These are phyloP conservation scores for Malassezia furfur DNA, from an alignment of 1,284 basidiomycete genomes.

Conservation along the genomic window DNA sequence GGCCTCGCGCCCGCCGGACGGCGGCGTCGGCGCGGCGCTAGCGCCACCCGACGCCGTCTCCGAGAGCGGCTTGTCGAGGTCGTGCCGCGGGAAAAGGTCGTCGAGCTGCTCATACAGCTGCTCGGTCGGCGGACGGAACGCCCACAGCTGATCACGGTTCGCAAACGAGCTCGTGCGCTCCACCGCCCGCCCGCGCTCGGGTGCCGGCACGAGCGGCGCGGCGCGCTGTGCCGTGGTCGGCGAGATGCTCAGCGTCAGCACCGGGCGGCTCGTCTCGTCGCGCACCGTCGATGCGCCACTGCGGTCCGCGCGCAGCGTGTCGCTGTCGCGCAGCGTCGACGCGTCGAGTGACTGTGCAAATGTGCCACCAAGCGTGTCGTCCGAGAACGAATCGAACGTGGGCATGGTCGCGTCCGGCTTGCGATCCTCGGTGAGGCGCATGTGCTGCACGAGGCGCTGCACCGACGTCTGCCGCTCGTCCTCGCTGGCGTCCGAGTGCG, in stretches of 20 bases:
- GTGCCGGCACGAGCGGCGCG: background rate
- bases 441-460: constrained; percentile 10
- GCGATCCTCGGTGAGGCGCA: constrained; percentile 6
- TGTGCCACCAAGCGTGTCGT: constrained; percentile 16
- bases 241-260: constrained; percentile 31
- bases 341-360: constrained; percentile 18
- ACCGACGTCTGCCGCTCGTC: background rate
- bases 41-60: constrained; percentile 63
- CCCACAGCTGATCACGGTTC: constrained; percentile 44
- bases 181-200: constrained; percentile 3
- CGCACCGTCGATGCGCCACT: background rate
- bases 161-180: constrained; percentile 35
- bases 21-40: background rate
- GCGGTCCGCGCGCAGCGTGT: constrained; percentile 1
- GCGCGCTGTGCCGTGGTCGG: background rate
- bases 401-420: background rate
- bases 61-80: constrained; percentile 89
- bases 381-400: constrained; percentile 12
- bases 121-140: constrained; percentile 78
- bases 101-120: constrained; percentile 87
- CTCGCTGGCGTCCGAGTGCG: background rate
- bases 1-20: background rate
- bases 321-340: constrained; percentile 6
- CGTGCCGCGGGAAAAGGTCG: constrained; percentile 90
- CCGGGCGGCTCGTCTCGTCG: constrained; percentile 23